Evolutionary conservation across 2,329 filamentous ascomycete species (phyloP).

Genomic region (Xylariaceae sp.): DNA sequence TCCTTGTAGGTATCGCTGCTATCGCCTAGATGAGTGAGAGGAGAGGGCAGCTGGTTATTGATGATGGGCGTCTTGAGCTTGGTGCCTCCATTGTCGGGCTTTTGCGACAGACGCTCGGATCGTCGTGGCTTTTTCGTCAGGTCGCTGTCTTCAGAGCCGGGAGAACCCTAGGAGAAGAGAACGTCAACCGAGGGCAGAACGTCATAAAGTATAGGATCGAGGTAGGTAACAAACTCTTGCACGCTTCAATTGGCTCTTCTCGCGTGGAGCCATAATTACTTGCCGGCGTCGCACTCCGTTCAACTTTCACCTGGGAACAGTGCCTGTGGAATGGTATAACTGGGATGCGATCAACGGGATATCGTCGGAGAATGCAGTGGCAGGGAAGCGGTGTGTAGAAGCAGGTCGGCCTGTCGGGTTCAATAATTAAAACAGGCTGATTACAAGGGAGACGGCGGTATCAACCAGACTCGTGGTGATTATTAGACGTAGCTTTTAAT

Average conservation of each 20-base stretch:
- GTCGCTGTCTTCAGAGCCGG: slow-evolving; percentile 59
- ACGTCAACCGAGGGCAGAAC: slow-evolving; percentile 20
- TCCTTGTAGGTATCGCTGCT: slow-evolving; percentile 60
- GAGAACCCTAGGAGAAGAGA: slow-evolving; percentile 23
- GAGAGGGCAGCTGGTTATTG: slow-evolving; percentile 68
- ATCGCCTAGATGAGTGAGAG: slow-evolving; percentile 58
- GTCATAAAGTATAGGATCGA: slow-evolving; percentile 3
- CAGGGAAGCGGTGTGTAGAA: no score
- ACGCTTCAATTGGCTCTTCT: slow-evolving; percentile 84
- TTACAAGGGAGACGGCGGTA: no score
- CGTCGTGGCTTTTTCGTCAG: slow-evolving; percentile 74
- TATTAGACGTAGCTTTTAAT: no score
- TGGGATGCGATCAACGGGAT: not conserved
- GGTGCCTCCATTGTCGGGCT: slow-evolving; percentile 32
- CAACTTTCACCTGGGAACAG: not conserved
- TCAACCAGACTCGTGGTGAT: no score
- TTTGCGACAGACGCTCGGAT: slow-evolving; percentile 63
- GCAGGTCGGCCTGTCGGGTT: no score
- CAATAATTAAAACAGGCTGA: no score
- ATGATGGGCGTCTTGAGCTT: slow-evolving; percentile 52
- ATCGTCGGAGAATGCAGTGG: no score
- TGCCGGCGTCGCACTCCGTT: not conserved
- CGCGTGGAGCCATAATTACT: slow-evolving; percentile 52
- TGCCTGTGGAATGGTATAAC: not conserved
- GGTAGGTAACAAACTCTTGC: slow-evolving; percentile 54